phyloP scores from a whole-genome alignment of 2,329 filamentous ascomycete genomes.

The Daldinia sp. region DNA sequence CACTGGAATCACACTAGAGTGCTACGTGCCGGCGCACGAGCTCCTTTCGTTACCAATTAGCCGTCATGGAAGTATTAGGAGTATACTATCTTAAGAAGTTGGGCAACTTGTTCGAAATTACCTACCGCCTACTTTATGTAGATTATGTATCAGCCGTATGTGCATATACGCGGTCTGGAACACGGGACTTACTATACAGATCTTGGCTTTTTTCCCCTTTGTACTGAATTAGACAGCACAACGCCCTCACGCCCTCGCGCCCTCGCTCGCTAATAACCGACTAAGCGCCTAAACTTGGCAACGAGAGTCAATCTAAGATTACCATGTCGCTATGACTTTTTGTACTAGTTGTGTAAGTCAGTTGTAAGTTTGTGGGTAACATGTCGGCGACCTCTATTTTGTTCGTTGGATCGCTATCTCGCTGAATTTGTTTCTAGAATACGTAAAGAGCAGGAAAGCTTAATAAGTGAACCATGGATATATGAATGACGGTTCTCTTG shows the following conservation, averaged over 20 bases:
- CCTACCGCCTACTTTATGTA: constrained; percentile 18
- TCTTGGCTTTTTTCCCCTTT: constrained; percentile 26
- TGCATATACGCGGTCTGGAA: constrained; percentile 36
- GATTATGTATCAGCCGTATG: constrained; percentile 37
- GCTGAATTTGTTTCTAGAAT: constrained; percentile 30
- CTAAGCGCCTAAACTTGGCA: constrained; percentile 18
- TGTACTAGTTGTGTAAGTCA: too few species aligned
- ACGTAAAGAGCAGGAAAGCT: constrained; percentile 14
- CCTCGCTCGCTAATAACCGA: constrained; percentile 30
- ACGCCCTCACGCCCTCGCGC: neutral
- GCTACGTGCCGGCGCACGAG: constrained; percentile 49
- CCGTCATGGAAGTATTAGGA: constrained; percentile 40
- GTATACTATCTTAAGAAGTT: constrained; percentile 45
- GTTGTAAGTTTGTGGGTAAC: neutral
- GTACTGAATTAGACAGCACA: neutral
- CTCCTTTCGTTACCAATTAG: constrained; percentile 45
- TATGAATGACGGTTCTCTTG: constrained; percentile 25
- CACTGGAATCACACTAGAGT: constrained; percentile 48
- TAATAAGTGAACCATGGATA: constrained; percentile 27
- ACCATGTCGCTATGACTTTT: neutral
- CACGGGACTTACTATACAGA: constrained; percentile 38
- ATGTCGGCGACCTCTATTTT: constrained; percentile 4
- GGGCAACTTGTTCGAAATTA: constrained; percentile 16
- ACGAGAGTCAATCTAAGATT: constrained; percentile 11
- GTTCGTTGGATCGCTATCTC: constrained; percentile 10